Conservation (phyloP, 2,329 filamentous ascomycete genomes). For the Alternaria sp. region DNA sequence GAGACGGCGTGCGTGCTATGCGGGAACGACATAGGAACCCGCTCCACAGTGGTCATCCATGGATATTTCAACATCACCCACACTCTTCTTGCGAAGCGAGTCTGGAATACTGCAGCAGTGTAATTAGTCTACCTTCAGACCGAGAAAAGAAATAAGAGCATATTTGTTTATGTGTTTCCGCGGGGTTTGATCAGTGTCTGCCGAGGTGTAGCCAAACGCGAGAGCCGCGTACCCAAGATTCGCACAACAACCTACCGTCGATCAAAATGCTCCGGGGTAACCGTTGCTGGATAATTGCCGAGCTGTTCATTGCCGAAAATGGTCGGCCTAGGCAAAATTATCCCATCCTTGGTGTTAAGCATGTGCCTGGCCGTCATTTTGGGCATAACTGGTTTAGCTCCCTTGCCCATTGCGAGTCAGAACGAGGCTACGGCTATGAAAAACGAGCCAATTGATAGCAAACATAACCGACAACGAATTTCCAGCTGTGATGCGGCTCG, state of each 20-base stretch:
- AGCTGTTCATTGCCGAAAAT: not conserved
- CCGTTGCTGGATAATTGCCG: not conserved
- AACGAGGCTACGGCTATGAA: not conserved
- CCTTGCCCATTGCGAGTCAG: slow-evolving; percentile 6
- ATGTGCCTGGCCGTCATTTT: slow-evolving; percentile 1
- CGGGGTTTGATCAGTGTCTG: not conserved
- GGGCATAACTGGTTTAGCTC: not conserved
- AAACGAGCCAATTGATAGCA: slow-evolving; percentile 2
- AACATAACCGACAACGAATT: not conserved
- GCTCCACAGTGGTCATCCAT: slow-evolving; percentile 8
- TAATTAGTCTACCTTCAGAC: not conserved
- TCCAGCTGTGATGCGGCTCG: not conserved
- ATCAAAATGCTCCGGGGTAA: slow-evolving; percentile 3
- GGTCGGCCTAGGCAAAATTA: not conserved
- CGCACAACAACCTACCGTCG: not conserved
- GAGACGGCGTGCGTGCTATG: slow-evolving; percentile 3
- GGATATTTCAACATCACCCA: not conserved
- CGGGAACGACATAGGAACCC: slow-evolving; percentile 8
- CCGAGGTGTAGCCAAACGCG: not conserved
- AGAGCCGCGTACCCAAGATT: not conserved
- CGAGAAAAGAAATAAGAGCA: not conserved
- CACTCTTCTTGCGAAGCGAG: not conserved
- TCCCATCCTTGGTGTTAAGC: not conserved
- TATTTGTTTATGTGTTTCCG: not conserved
- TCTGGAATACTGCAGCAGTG: not conserved